Percentiles rank a stretch among this genome's conserved stretches.
These are phyloP conservation scores for Silene noctiflora DNA, from an alignment of 179 eudicot species.

Conservation along the genomic window DNA sequence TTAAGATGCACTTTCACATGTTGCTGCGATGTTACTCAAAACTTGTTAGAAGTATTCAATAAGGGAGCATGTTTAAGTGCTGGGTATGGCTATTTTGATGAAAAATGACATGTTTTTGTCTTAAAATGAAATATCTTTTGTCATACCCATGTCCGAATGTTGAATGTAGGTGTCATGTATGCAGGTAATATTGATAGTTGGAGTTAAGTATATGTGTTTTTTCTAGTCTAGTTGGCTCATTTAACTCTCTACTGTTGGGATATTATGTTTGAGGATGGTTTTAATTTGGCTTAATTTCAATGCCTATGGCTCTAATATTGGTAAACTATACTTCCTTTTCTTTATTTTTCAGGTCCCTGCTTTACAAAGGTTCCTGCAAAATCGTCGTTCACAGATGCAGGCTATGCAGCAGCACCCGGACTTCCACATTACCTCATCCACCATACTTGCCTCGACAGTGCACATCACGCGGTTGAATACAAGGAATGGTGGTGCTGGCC, in stretches of 20 bases:
- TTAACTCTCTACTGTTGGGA: not conserved
- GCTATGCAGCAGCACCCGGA: slow-evolving; percentile 89
- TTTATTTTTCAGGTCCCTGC: slow-evolving; percentile 71
- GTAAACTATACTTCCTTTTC: not conserved
- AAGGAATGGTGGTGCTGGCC: slow-evolving; percentile 36
- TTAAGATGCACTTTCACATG: not conserved
- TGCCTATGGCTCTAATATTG: slow-evolving; percentile 5
- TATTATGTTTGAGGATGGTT: not conserved
- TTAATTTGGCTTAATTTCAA: not conserved
- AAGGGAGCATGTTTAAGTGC: not conserved
- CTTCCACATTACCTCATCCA: slow-evolving; percentile 87
- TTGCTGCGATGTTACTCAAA: not conserved
- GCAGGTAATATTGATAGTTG: too few relatives aligned
- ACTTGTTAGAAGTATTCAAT: not conserved
- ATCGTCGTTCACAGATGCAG: slow-evolving; percentile 74
- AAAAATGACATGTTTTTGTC: not conserved
- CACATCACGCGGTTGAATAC: slow-evolving; percentile 86
- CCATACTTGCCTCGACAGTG: slow-evolving; percentile 83
- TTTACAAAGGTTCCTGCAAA: slow-evolving; percentile 83
- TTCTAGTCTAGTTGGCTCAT: not conserved
- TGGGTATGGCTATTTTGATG: not conserved
- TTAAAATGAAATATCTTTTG: too few relatives aligned
- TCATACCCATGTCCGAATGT: too few relatives aligned
- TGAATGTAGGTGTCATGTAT: too few relatives aligned
- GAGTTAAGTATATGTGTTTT: not conserved